These are phyloP conservation scores for Brettanomyces nanus DNA, from an alignment of 805 yeast genomes.

Conservation along the genomic window DNA sequence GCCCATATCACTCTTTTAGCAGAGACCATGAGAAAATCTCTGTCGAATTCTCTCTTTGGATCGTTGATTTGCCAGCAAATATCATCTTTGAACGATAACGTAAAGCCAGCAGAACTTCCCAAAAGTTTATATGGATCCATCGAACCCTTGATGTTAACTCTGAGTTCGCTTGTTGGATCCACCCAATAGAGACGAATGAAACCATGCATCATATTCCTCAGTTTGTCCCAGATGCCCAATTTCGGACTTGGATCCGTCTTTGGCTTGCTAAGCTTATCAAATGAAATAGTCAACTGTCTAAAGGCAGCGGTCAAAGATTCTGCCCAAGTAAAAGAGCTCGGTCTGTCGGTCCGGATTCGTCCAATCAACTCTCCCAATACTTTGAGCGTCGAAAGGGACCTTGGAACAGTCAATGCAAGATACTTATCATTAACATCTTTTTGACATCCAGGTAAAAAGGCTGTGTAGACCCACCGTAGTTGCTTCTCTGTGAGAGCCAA, in stretches of 20 bases:
- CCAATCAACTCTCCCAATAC: conserved; percentile 55
- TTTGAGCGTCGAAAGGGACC: conserved; percentile 71
- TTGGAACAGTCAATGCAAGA: conserved; percentile 57
- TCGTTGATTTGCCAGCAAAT: conserved; percentile 57
- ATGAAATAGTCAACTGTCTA: conserved; percentile 65
- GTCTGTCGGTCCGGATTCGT: conserved; percentile 42
- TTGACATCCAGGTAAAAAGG: conserved; percentile 42
- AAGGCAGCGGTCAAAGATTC: conserved; percentile 77
- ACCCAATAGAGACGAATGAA: conserved; percentile 40
- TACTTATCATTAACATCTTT: conserved; percentile 29
- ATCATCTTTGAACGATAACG: conserved; percentile 59
- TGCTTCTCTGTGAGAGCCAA: conserved; percentile 41
- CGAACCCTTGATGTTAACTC: conserved; percentile 63
- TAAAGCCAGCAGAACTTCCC: conserved; percentile 65
- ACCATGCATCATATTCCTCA: conserved; percentile 72
- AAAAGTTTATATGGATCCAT: conserved; percentile 70
- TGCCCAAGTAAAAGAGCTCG: conserved; percentile 77
- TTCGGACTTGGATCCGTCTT: conserved; percentile 81
- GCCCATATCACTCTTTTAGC: conserved; percentile 60
- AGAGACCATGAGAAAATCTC: conserved; percentile 53
- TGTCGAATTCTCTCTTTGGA: conserved; percentile 47
- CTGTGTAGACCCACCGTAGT: conserved; percentile 53
- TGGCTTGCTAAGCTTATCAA: conserved; percentile 83
- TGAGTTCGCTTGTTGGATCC: conserved; percentile 38
- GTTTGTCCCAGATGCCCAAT: conserved; percentile 90